Base-by-base conservation (phyloP, 2,329 filamentous ascomycete genomes). In the Trichophyton schoenleinii region DNA sequence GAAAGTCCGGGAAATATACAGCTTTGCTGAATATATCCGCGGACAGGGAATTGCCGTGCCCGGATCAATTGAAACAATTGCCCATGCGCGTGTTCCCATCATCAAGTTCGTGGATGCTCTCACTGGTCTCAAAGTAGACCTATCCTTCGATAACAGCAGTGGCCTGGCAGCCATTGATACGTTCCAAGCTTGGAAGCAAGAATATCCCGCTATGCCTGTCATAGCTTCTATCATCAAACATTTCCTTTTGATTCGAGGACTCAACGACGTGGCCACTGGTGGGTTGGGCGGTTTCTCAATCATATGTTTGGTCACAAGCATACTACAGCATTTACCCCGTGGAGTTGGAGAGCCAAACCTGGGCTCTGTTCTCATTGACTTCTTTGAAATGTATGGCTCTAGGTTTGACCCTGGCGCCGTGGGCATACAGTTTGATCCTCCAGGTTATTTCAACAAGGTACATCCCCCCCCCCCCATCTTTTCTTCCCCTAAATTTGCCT, bases 251-350 rank as follows among this genome's bases (percentile, higher is more conserved):
- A 95, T 99, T 84, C 85, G 91, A 64, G 89, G 87, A 0, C 79
- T 96, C 59, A 96, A 96, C 67, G 94, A 99, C 73, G 91, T 95
- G 3, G 87, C 89, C 46, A 89, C 85, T 63, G 94, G 94, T 61
- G 94, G 94, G 2, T 84, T 99, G 59, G 94, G 94, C 60, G 94
- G 94, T 2, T 97, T 96, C 71, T 89, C 91, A 0, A 87, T 95
- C 65, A 96, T 92, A 61, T 99, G 94, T 77, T 80, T 99, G 64
- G 89, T 96, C 4, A 89, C 94, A 62, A 94, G 88, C 77, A 85
- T 96, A 73, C 76, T 97, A 55, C 88, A 96, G 70, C 79, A 89
- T 65, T 83, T 91, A 78, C 89, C 90, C 8, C 81, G 86, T 64
- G 78, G 86, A 0, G 84, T 88, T 3, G 78, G 81, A 1, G 79